These are phyloP conservation scores for Zygosaccharomyces pseudorouxii DNA, from an alignment of 805 yeast species.

Conservation along the genomic window DNA sequence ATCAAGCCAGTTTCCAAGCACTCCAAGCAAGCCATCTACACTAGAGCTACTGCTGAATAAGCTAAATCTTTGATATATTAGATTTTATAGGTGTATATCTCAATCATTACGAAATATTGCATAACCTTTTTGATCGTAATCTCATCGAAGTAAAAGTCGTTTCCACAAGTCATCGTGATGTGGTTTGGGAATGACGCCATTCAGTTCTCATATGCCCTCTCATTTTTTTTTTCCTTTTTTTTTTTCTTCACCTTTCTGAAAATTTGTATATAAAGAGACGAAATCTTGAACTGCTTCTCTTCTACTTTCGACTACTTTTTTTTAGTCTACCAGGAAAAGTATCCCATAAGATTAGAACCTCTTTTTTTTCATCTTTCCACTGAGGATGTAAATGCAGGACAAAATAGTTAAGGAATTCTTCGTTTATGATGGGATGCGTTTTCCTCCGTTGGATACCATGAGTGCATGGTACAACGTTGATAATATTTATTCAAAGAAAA, in stretches of 20 bases:
- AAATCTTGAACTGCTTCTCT: not conserved
- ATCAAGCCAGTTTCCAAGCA: constrained; percentile 92
- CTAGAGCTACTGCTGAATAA: constrained; percentile 69
- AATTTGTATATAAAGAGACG: constrained; percentile 1
- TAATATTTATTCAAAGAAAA: constrained; percentile 5
- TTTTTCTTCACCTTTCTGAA: constrained; percentile 2
- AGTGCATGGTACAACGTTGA: constrained; percentile 29
- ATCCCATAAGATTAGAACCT: constrained; percentile 34
- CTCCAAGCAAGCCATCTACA: constrained; percentile 96
- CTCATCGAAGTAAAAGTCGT: not conserved
- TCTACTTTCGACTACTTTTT: not conserved
- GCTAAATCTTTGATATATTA: constrained; percentile 14
- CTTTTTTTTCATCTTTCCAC: constrained; percentile 38
- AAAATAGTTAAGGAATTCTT: constrained; percentile 64
- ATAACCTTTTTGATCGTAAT: not conserved
- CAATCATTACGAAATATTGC: constrained; percentile 12
- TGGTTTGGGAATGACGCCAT: no score
- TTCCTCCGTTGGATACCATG: constrained; percentile 21
- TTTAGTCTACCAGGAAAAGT: not conserved
- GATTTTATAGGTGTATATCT: constrained; percentile 7
- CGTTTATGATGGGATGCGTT: constrained; percentile 54
- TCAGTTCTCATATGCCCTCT: no score
- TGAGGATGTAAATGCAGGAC: constrained; percentile 81
- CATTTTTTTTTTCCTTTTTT: constrained; percentile 8
- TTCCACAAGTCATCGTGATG: no score